These are phyloP conservation scores for Musa schizocarpa DNA, from an alignment of 176 grass and related monocot genomes.

Conservation along the genomic window DNA sequence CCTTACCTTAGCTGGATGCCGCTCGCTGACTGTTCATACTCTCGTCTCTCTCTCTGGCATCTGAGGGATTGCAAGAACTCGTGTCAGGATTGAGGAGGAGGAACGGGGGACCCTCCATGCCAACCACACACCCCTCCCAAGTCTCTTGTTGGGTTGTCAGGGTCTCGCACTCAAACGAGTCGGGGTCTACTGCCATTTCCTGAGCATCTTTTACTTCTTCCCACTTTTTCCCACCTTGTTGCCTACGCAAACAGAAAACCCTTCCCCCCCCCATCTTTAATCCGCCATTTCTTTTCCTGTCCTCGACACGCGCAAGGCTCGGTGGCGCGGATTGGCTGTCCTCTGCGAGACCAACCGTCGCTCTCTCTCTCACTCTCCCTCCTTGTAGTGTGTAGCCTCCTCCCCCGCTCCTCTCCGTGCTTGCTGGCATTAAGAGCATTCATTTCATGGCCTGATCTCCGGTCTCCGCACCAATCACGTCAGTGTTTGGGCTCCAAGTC, in stretches of 20 bases:
- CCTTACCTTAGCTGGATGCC: not conserved
- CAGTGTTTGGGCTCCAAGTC: too few relatives aligned
- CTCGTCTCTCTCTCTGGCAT: not conserved
- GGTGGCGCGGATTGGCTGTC: too few relatives aligned
- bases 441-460: too few relatives aligned
- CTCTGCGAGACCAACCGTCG: too few relatives aligned
- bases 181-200: not conserved
- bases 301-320: not conserved
- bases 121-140: not conserved
- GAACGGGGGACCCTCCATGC: not conserved
- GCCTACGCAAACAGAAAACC: not conserved
- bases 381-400: too few relatives aligned
- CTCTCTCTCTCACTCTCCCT: too few relatives aligned
- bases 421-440: too few relatives aligned
- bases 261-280: not conserved
- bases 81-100: not conserved
- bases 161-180: not conserved
- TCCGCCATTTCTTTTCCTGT: not conserved
- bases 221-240: not conserved
- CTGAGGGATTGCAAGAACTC: not conserved
- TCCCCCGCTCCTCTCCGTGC: too few relatives aligned
- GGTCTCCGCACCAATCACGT: too few relatives aligned
- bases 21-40: not conserved
- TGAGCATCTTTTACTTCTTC: not conserved
- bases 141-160: constrained; percentile 4